Conservation (phyloP, 2,329 filamentous ascomycete genomes). For the Fusarium sp. region DNA sequence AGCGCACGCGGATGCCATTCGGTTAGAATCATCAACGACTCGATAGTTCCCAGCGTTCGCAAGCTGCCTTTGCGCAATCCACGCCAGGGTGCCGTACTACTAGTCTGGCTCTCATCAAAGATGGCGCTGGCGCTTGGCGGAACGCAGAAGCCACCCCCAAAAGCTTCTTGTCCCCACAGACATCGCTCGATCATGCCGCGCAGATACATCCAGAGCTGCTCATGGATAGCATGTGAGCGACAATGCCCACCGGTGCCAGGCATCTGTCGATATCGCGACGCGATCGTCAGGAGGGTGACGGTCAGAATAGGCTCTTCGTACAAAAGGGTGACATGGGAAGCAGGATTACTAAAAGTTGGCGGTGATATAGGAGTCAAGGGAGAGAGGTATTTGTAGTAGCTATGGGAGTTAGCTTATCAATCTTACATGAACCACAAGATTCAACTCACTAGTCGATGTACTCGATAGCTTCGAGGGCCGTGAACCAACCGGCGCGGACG, state of each 20-base stretch:
- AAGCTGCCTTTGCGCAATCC: constrained; percentile 83
- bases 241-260: constrained; percentile 85
- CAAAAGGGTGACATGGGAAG: constrained; percentile 83
- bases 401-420: constrained; percentile 52
- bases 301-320: constrained; percentile 94
- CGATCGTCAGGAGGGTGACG: constrained; percentile 91
- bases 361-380: constrained; percentile 95
- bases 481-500: constrained; percentile 97
- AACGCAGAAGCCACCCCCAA: constrained; percentile 88
- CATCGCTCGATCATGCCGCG: constrained; percentile 96
- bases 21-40: constrained; percentile 92
- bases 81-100: constrained; percentile 79
- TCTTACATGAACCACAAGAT: background rate
- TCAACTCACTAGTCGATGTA: constrained; percentile 88
- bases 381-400: constrained; percentile 92
- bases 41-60: constrained; percentile 92
- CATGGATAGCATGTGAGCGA: constrained; percentile 91
- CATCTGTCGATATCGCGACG: constrained; percentile 88
- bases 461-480: constrained; percentile 90
- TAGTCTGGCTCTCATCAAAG: constrained; percentile 72
- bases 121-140: constrained; percentile 70
- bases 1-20: constrained; percentile 97
- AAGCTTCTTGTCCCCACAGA: constrained; percentile 96
- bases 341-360: constrained; percentile 88
- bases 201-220: constrained; percentile 95